These are phyloP conservation scores for Lodderomyces oxycetoniae DNA, from an alignment of 1,139 yeast species.

Conservation along the genomic window DNA sequence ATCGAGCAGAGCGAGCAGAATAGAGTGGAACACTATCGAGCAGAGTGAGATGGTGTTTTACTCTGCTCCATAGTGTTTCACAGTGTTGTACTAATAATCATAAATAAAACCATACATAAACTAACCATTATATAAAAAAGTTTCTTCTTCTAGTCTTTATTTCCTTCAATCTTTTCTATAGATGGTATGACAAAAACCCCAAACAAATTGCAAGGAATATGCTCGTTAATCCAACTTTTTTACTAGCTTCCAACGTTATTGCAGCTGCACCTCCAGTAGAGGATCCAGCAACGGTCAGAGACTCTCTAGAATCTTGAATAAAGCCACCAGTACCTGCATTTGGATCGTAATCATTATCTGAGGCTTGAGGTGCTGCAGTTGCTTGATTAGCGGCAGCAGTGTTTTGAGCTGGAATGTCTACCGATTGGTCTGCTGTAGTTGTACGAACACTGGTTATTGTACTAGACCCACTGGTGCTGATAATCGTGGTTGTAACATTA, in stretches of 20 bases:
- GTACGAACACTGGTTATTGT: conserved; percentile 13
- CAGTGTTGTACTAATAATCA: no score
- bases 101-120: no score
- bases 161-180: not conserved
- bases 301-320: conserved; percentile 25
- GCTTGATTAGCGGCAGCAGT: conserved; percentile 14
- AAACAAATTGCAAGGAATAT: conserved; percentile 17
- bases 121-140: no score
- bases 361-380: conserved; percentile 8
- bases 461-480: conserved; percentile 13
- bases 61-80: no score
- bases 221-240: conserved; percentile 14
- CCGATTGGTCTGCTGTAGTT: conserved; percentile 11
- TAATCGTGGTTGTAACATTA: conserved; percentile 11
- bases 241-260: conserved; percentile 9
- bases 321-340: conserved; percentile 31
- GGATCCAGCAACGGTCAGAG: conserved; percentile 13
- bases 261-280: conserved; percentile 9
- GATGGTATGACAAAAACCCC: conserved; percentile 20
- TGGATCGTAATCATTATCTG: conserved; percentile 17
- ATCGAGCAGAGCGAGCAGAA: no score
- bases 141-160: not conserved
- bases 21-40: no score
- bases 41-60: no score
- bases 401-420: conserved; percentile 14